Percentiles rank a stretch among this genome's conserved stretches.
Evolutionary conservation across 2,329 filamentous ascomycete species (phyloP).

Genomic region (Curvularia eragrostidis): DNA sequence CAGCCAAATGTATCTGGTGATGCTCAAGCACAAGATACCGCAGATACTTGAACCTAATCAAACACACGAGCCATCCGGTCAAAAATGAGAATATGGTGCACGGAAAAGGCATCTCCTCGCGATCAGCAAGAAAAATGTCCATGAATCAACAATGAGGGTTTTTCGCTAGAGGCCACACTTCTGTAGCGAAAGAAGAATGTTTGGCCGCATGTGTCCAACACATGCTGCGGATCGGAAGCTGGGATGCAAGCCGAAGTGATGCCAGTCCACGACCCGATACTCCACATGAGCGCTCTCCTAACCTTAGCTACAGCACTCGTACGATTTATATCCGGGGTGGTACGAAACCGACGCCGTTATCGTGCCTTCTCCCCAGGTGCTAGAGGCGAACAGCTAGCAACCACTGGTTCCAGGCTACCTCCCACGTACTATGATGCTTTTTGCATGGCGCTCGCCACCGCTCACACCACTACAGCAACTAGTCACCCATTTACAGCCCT

Average conservation of each 20-base stretch:
- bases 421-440: not conserved
- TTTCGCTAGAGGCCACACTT: not conserved
- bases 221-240: not conserved
- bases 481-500: not conserved
- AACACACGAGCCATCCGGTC: not conserved
- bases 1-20: not conserved
- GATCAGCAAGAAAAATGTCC: not conserved
- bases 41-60: not conserved
- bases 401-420: not conserved
- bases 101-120: not conserved
- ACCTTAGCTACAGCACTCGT: not conserved
- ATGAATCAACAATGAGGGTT: not conserved
- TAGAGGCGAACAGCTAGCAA: not conserved
- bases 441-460: not conserved
- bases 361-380: not conserved
- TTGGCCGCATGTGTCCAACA: slow-evolving; percentile 1
- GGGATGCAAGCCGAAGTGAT: not conserved
- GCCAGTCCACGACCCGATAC: not conserved
- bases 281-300: not conserved
- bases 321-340: not conserved
- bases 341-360: not conserved
- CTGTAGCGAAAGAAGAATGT: slow-evolving; percentile 4
- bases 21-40: not conserved
- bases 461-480: not conserved
- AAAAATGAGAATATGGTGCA: not conserved